Evolutionary conservation across 2,329 filamentous ascomycete species (phyloP), one percentile per base, ranked within the genome.

Genomic region (Exophiala sp.): DNA sequence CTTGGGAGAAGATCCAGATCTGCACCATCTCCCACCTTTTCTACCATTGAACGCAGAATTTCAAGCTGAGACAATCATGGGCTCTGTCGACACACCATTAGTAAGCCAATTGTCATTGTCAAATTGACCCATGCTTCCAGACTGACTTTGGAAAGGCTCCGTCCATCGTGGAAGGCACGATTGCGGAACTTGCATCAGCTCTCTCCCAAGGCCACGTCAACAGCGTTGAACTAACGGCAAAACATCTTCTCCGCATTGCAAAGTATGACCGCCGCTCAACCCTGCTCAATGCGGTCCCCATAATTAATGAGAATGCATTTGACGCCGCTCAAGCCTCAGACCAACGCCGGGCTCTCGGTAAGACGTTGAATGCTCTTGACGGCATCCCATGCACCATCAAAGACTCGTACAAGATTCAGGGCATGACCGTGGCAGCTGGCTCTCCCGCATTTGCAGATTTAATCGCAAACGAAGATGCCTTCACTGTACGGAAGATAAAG

Each of bases 301-400:
- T 78, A n/a, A 65, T 80, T 54, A 80, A 78, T 54, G 63, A 67
- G 1, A 61, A 66, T 14, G 72, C 72, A 6, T 72, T 79, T 49
- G 68, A 74, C 11, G 75, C 76, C 60, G 76, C 77, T 9, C 63
- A 66, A 3, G 72, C 70, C 5, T 79, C 77, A 3, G 77, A 80
- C 66, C 67, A 69, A 1, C 66, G 73, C 10, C 69, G 76, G 32
- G 69, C 70, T n/a, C 62, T 66, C 9, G 72, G 72, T 3, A 56
- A 67, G 5, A 50, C 68, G 18, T 55, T 62, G 3, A 65, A 73
- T 2, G 69, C 69, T 1, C 67, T 83, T 0, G 79, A 84, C 59
- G 78, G 81, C 1, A 81, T 84, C 6, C 79, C 80, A 0, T 83
- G 74, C 54, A 80, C 78, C 0, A 69, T 82, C 60, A 83, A 84